These are phyloP conservation scores for Saccharum officinarum DNA, from an alignment of 176 grass and related monocot genomes.

Conservation along the genomic window DNA sequence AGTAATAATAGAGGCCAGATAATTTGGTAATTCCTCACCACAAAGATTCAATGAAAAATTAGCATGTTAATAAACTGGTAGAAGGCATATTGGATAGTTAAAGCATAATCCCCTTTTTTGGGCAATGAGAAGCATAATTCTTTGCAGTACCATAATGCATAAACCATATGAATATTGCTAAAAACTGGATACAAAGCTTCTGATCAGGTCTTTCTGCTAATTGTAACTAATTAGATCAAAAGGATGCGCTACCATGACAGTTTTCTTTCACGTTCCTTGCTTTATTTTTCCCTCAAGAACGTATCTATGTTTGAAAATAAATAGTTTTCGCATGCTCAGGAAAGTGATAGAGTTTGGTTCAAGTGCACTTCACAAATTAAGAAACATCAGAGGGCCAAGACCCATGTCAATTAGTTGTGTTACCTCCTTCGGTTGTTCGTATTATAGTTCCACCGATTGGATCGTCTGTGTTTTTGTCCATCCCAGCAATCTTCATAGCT, in stretches of 20 bases:
- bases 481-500: constrained; percentile 73
- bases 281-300: neutral
- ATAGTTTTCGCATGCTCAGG: neutral
- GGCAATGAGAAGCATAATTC: neutral
- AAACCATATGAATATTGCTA: neutral
- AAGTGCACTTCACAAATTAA: neutral
- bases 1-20: constrained; percentile 6
- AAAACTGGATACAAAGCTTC: neutral
- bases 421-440: constrained; percentile 77
- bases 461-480: constrained; percentile 53
- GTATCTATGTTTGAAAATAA: neutral
- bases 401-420: neutral
- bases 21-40: neutral
- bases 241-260: neutral
- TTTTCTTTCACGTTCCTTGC: neutral
- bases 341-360: neutral
- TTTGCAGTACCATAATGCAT: neutral
- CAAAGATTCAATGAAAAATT: neutral
- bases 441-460: constrained; percentile 78
- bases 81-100: neutral
- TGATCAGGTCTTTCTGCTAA: neutral
- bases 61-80: neutral
- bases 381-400: neutral
- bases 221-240: neutral
- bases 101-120: neutral